Conservation (phyloP, 345 rosid species). For the Eucalyptus coolabah region DNA sequence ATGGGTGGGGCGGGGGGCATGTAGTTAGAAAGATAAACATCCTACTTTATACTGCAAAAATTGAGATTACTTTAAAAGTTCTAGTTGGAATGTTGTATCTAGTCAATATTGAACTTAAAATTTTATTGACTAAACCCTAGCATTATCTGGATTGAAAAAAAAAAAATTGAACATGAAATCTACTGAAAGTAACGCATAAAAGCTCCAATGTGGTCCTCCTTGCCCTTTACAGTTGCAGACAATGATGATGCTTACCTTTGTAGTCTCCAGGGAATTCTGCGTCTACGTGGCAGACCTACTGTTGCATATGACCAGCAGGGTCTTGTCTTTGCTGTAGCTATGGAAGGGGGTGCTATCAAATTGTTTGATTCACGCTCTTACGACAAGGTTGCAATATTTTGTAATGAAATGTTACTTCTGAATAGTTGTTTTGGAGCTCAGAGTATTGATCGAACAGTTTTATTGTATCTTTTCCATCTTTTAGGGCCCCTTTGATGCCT, state of each 20-base stretch:
- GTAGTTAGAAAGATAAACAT: not conserved
- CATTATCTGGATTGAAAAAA: not conserved
- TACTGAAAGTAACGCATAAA: not conserved
- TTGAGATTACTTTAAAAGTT: not conserved
- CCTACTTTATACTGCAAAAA: not conserved
- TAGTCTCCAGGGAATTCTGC: conserved; percentile 82
- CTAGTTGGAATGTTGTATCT: not conserved
- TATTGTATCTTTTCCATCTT: not conserved
- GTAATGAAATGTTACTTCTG: not conserved
- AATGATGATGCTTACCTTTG: conserved; percentile 31
- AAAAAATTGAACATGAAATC: not conserved
- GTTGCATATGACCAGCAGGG: conserved; percentile 99
- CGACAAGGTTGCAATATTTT: conserved; percentile 50
- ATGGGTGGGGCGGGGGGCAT: not conserved
- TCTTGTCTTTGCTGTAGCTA: conserved; percentile 95
- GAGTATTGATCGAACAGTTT: not conserved
- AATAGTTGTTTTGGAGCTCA: not conserved
- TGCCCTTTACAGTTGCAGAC: not conserved
- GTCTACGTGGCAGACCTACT: conserved; percentile 86
- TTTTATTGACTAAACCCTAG: not conserved
- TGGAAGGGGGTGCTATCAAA: conserved; percentile 99
- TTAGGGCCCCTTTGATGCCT: conserved; percentile 95
- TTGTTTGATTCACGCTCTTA: conserved; percentile 91
- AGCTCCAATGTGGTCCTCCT: not conserved
- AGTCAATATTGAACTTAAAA: not conserved